phyloP scores from a whole-genome alignment of 352 stramenopile species.

The Pythium periplocum region DNA sequence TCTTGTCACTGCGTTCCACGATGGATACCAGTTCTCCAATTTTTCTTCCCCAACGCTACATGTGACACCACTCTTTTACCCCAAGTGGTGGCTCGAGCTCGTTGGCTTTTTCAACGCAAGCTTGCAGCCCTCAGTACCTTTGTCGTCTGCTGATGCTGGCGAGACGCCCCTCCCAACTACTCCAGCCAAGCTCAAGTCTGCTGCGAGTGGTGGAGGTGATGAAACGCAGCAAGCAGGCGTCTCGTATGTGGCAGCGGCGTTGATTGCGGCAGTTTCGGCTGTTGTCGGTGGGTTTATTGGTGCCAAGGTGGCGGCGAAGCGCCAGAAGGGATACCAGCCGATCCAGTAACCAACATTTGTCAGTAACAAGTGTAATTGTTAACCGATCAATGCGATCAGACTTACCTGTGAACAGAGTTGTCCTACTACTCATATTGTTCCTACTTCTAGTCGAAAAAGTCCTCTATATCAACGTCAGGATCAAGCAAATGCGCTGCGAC shows the following conservation, averaged over 20 bases:
- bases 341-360: neutral
- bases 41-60: slow-evolving; percentile 35
- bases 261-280: slow-evolving; percentile 12
- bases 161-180: neutral
- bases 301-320: neutral
- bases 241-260: slow-evolving; percentile 2
- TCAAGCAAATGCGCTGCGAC: slow-evolving; percentile 23
- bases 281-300: slow-evolving; percentile 15
- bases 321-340: neutral
- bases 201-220: neutral
- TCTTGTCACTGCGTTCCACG: slow-evolving; percentile 76
- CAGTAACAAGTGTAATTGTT: too few relatives aligned
- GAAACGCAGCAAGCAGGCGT: neutral
- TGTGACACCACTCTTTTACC: slow-evolving; percentile 70
- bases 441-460: slow-evolving; percentile 30
- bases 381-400: too few relatives aligned
- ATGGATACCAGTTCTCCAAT: slow-evolving; percentile 67
- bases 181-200: too few relatives aligned
- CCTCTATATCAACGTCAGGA: slow-evolving; percentile 28
- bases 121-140: slow-evolving; percentile 9
- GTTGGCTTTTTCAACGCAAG: slow-evolving; percentile 65
- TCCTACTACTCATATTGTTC: too few relatives aligned
- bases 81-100: slow-evolving; percentile 76
- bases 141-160: slow-evolving; percentile 1
- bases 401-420: too few relatives aligned